phyloP scores from a whole-genome alignment of 1,139 yeast genomes.

The Candida freyschussii region DNA sequence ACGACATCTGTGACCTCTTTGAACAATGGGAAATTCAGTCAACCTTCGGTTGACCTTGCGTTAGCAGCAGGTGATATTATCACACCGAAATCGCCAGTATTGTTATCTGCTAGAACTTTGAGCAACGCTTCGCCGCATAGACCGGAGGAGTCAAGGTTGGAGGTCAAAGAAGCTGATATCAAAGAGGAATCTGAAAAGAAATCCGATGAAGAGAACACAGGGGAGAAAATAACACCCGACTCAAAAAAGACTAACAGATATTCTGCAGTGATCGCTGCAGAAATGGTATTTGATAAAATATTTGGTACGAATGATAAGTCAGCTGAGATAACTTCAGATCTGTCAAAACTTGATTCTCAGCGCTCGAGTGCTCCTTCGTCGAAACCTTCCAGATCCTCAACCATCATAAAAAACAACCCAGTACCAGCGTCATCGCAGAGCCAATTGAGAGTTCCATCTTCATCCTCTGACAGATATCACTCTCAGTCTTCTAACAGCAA shows the following conservation, averaged over 20 bases:
- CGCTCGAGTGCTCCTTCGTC: constrained; percentile 13
- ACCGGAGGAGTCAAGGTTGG: too few species aligned
- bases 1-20: constrained; percentile 29
- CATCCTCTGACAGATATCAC: constrained; percentile 5
- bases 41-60: constrained; percentile 31
- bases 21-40: constrained; percentile 24
- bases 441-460: constrained; percentile 16
- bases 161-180: constrained; percentile 2
- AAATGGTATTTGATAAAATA: constrained; percentile 24
- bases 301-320: constrained; percentile 15
- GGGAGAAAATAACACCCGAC: constrained; percentile 5
- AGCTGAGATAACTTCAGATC: constrained; percentile 1
- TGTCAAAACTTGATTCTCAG: constrained; percentile 5
- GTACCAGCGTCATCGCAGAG: constrained; percentile 10
- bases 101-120: constrained; percentile 4
- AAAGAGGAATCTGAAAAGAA: constrained; percentile 1
- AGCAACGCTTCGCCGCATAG: constrained; percentile 6
- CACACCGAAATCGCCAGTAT: constrained; percentile 25
- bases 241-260: constrained; percentile 22
- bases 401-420: constrained; percentile 16
- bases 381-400: constrained; percentile 15
- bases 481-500: constrained; percentile 2
- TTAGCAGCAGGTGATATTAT: constrained; percentile 33
- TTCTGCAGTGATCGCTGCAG: constrained; percentile 26
- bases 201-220: constrained; percentile 1